Percentiles rank a stretch among this genome's conserved stretches.
phyloP scores from a whole-genome alignment of 495 filamentous ascomycete genomes.

The Penicillium nucicola region DNA sequence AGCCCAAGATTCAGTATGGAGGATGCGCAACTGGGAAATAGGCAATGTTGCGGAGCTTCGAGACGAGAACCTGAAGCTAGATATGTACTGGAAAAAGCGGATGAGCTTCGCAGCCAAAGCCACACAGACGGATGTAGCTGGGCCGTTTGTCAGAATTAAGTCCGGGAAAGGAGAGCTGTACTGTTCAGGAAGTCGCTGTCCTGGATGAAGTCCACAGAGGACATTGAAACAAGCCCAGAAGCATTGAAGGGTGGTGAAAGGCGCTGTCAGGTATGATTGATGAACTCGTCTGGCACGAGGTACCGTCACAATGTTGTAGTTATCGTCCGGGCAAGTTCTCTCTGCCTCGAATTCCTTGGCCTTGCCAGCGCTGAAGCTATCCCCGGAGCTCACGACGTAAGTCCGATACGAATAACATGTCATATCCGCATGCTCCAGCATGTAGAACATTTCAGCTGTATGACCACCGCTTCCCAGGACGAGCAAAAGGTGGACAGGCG shows the following conservation, averaged over 20 bases:
- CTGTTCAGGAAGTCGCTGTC: slow-evolving; percentile 22
- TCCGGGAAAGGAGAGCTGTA: slow-evolving; percentile 53
- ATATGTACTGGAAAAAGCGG: slow-evolving; percentile 49
- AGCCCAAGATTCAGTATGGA: slow-evolving; percentile 93
- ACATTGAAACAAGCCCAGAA: slow-evolving; percentile 46
- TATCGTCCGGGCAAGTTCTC: background rate
- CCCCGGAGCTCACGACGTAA: slow-evolving; percentile 76
- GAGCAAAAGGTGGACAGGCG: slow-evolving; percentile 67
- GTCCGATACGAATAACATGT: slow-evolving; percentile 65
- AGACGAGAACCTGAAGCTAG: background rate
- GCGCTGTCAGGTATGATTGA: slow-evolving; percentile 69
- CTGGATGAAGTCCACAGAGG: slow-evolving; percentile 39
- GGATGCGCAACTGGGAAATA: slow-evolving; percentile 56
- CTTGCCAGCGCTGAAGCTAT: slow-evolving; percentile 66
- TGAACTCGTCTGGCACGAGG: slow-evolving; percentile 73
- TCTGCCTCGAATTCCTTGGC: slow-evolving; percentile 61
- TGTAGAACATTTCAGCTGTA: slow-evolving; percentile 87
- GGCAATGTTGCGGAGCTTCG: background rate
- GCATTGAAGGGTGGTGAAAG: slow-evolving; percentile 55
- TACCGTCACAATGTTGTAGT: slow-evolving; percentile 58
- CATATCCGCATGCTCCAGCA: slow-evolving; percentile 55
- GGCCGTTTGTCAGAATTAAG: slow-evolving; percentile 83
- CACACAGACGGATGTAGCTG: slow-evolving; percentile 80
- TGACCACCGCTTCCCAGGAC: slow-evolving; percentile 92
- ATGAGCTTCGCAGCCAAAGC: slow-evolving; percentile 64